Evolutionary conservation across 1,284 basidiomycete genomes (phyloP).

Genomic region (Phylloboletellus chloephorus): DNA sequence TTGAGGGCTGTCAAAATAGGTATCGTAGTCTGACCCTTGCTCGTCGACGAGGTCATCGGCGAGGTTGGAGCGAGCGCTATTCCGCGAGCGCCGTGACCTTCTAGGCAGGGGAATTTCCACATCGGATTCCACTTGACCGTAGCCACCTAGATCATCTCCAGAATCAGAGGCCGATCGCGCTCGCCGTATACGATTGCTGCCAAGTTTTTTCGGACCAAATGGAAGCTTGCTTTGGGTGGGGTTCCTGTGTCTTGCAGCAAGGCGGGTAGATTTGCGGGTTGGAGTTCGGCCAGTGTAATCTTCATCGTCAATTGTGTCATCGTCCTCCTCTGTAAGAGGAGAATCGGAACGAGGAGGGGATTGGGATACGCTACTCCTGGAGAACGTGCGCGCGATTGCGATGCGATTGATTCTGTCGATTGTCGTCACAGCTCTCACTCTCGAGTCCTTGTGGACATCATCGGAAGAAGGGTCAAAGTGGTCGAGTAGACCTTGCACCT

Average conservation of each 20-base stretch:
- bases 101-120: constrained; percentile 26
- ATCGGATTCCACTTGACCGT: constrained; percentile 35
- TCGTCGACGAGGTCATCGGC: constrained; percentile 31
- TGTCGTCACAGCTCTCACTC: constrained; percentile 38
- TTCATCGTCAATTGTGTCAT: constrained; percentile 29
- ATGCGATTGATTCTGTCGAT: constrained; percentile 14
- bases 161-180: constrained; percentile 37
- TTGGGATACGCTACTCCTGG: constrained; percentile 8
- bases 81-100: constrained; percentile 38
- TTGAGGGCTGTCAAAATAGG: constrained; percentile 30
- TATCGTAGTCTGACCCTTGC: constrained; percentile 31
- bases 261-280: constrained; percentile 27
- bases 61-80: constrained; percentile 33
- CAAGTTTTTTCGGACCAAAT: constrained; percentile 60
- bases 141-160: constrained; percentile 34
- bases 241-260: constrained; percentile 10
- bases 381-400: constrained; percentile 5
- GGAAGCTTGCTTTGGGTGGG: constrained; percentile 38
- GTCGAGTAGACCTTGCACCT: constrained; percentile 37
- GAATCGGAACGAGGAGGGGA: constrained; percentile 12
- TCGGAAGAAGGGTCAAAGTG: constrained; percentile 57
- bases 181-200: constrained; percentile 26
- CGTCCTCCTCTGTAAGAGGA: constrained; percentile 23
- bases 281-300: constrained; percentile 21
- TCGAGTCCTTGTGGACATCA: constrained; percentile 57